These are phyloP conservation scores for Colletotrichum sansevieriae DNA, from an alignment of 2,329 filamentous ascomycete genomes.

Conservation along the genomic window DNA sequence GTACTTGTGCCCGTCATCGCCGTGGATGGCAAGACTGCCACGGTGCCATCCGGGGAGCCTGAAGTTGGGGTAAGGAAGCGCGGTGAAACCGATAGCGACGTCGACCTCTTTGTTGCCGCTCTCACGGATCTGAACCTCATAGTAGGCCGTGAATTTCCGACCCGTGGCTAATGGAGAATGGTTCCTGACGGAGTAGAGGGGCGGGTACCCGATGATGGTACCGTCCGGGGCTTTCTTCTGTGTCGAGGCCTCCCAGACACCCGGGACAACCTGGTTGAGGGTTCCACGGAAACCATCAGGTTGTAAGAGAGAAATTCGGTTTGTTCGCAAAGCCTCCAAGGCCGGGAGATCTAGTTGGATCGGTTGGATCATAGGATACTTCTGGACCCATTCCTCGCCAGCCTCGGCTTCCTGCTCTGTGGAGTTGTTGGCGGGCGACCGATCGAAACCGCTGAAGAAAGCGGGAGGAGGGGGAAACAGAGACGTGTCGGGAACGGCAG, in stretches of 20 bases:
- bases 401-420: constrained; percentile 72
- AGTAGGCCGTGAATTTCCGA: constrained; percentile 72
- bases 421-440: constrained; percentile 78
- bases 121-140: constrained; percentile 71
- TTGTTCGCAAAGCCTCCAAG: constrained; percentile 60
- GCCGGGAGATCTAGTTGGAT: constrained; percentile 62
- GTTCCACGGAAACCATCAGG: constrained; percentile 63
- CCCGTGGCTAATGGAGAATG: constrained; percentile 66
- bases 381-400: constrained; percentile 74
- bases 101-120: constrained; percentile 59
- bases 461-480: constrained; percentile 80
- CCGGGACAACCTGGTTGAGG: constrained; percentile 60
- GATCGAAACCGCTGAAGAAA: constrained; percentile 73
- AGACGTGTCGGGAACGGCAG: constrained; percentile 78
- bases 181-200: constrained; percentile 73
- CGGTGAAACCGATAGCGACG: constrained; percentile 77
- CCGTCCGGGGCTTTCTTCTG: constrained; percentile 66
- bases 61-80: constrained; percentile 82
- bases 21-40: constrained; percentile 80
- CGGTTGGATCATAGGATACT: constrained; percentile 70
- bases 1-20: constrained; percentile 82
- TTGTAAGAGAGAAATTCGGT: constrained; percentile 67
- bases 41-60: constrained; percentile 86
- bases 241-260: constrained; percentile 64
- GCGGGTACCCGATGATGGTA: constrained; percentile 75